Evolutionary conservation across 2,329 filamentous ascomycete species (phyloP).

Genomic region (Fusarium albosuccineum): DNA sequence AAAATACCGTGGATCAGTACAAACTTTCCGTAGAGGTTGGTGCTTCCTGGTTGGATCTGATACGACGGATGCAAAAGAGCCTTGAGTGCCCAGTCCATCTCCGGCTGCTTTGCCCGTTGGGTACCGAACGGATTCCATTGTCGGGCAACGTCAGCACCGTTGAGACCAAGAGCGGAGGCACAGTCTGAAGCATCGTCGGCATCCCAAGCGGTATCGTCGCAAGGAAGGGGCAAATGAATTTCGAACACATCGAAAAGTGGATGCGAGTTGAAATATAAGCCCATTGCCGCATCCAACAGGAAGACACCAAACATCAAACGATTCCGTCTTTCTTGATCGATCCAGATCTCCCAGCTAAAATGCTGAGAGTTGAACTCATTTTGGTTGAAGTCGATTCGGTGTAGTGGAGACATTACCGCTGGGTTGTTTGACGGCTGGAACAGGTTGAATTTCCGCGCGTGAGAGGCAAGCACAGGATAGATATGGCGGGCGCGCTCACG

Average conservation of each 20-base stretch:
- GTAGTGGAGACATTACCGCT: constrained; percentile 68
- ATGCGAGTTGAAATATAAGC: constrained; percentile 78
- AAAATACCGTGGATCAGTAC: constrained; percentile 78
- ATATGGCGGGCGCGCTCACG: constrained; percentile 72
- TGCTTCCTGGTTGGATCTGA: constrained; percentile 73
- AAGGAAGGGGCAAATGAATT: constrained; percentile 75
- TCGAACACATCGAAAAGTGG: constrained; percentile 74
- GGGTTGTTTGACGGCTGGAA: constrained; percentile 65
- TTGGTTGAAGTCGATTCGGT: constrained; percentile 66
- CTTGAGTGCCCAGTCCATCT: constrained; percentile 71
- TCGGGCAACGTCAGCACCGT: constrained; percentile 68
- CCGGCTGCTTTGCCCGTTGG: constrained; percentile 72
- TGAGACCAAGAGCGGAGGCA: constrained; percentile 73
- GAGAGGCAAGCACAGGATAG: constrained; percentile 67
- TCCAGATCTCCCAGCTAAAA: constrained; percentile 76
- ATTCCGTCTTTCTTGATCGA: constrained; percentile 77
- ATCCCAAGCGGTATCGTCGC: constrained; percentile 81
- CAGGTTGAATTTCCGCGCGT: constrained; percentile 70
- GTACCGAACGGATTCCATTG: constrained; percentile 72
- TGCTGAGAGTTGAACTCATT: constrained; percentile 61
- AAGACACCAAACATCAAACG: constrained; percentile 75
- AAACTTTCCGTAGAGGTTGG: constrained; percentile 81
- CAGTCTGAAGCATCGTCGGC: constrained; percentile 71
- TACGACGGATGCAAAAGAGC: constrained; percentile 70
- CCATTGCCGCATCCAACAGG: constrained; percentile 73